Evolutionary conservation across 176 grass and related monocot species (phyloP).

Genomic region (Oryza glaberrima): DNA sequence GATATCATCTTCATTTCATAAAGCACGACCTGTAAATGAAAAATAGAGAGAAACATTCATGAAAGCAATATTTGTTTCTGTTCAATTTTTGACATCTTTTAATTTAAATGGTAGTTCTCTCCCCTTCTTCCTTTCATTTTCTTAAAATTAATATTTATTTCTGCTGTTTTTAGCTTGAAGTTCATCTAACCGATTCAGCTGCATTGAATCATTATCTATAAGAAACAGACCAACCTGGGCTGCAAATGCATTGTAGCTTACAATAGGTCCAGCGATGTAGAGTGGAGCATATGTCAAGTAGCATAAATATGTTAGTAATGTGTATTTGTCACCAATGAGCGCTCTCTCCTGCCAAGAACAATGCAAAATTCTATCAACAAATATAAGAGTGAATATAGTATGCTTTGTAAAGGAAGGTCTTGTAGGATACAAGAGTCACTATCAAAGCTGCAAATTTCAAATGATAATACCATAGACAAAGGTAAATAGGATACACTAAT

Average conservation of each 20-base stretch:
- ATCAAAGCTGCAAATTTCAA: not conserved
- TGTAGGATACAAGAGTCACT: not conserved
- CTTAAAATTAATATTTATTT: not conserved
- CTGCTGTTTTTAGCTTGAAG: constrained; percentile 22
- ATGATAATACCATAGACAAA: not conserved
- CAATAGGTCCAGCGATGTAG: constrained; percentile 93
- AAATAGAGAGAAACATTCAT: not conserved
- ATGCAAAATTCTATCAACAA: constrained; percentile 13
- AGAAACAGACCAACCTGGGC: constrained; percentile 65
- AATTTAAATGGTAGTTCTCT: not conserved
- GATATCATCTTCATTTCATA: constrained; percentile 10
- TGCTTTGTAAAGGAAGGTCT: not conserved
- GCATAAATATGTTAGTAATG: constrained; percentile 81
- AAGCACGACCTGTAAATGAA: not conserved
- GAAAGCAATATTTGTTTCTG: not conserved
- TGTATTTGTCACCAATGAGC: constrained; percentile 69
- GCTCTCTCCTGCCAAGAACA: constrained; percentile 70
- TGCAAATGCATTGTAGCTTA: constrained; percentile 94
- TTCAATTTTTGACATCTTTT: not conserved
- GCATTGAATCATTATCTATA: not conserved
- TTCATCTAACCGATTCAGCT: constrained; percentile 9
- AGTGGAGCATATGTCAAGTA: constrained; percentile 94
- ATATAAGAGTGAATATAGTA: constrained; percentile 3
- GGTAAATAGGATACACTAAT: not conserved
- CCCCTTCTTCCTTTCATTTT: not conserved